Evolutionary conservation across 164 flowering plant genomes (phyloP).

Genomic region (Berberis thunbergii): DNA sequence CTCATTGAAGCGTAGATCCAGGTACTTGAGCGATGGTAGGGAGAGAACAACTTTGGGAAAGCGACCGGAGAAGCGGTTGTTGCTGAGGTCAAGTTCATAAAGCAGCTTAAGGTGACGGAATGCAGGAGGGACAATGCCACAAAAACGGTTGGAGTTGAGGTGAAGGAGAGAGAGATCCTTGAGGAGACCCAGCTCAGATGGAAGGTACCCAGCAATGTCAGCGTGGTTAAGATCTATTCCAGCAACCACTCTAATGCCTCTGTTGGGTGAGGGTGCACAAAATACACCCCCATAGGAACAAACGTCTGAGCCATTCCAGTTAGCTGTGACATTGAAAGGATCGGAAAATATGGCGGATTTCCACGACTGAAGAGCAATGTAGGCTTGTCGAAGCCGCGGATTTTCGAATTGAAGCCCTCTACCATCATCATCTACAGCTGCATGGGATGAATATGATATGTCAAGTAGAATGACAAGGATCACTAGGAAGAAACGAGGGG

Average conservation of each 20-base stretch:
- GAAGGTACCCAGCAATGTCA: constrained; percentile 78
- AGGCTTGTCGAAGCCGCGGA: constrained; percentile 43
- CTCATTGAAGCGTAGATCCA: constrained; percentile 78
- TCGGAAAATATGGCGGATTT: constrained; percentile 60
- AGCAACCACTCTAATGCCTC: constrained; percentile 34
- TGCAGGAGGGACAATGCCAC: constrained; percentile 49
- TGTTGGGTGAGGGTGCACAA: constrained; percentile 38
- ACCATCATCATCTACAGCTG: background rate
- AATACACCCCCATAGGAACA: constrained; percentile 55
- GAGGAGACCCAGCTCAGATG: constrained; percentile 55
- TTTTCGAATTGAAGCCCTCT: constrained; percentile 30
- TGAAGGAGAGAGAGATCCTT: constrained; percentile 73
- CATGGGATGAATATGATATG: background rate
- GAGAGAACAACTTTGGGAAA: constrained; percentile 56
- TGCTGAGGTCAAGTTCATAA: constrained; percentile 68
- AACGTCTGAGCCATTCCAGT: constrained; percentile 65
- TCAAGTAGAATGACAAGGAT: background rate
- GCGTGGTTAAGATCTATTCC: constrained; percentile 74
- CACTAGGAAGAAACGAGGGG: background rate
- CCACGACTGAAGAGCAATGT: constrained; percentile 73
- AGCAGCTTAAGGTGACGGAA: constrained; percentile 45
- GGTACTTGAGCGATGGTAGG: constrained; percentile 49
- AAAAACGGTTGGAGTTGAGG: constrained; percentile 78
- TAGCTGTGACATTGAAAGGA: constrained; percentile 52
- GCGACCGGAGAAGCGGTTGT: constrained; percentile 67